Evolutionary conservation across 495 filamentous ascomycete species (phyloP), one percentile per base, ranked within the genome.

Genomic region (Penicillium manginii): DNA sequence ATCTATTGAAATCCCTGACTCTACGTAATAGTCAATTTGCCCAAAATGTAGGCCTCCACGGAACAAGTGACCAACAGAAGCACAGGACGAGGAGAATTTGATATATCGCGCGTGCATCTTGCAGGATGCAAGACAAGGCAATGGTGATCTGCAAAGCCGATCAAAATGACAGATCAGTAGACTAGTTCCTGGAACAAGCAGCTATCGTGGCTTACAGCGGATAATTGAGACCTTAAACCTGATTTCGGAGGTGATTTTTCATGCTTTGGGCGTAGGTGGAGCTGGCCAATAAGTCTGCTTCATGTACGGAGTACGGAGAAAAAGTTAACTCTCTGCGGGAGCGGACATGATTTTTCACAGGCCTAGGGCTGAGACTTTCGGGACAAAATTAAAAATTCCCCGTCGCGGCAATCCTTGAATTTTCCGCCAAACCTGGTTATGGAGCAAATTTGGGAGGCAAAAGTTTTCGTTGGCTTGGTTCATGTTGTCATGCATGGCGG

Each of bases 141-240:
- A 43, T 43, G 40, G 40, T 43, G 40, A 43, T 43, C 40, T 43
- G 40, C 40, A 43, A 43, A 17, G 40, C 7, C 40, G 40, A 43
- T 43, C 40, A n/a, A 43, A 17, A 17, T 43, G 40, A 43, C 17
- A 8, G 40, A 43, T 43, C 40, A 43, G 17, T 43, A n/a, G 17
- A 18, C 17, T 43, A 43, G 40, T 43, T 19, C 15, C 17, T 6
- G 4, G 15, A n/a, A 42, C 11, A 42, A 18, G 40, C 17, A 17
- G 6, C 8, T 17, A 43, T 17, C 5, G n/a, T 5, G 40, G 17
- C 7, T 4, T 6, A 17, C 4, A 19, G 40, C n/a, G 8, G 14
- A 43, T 19, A 17, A 43, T 8, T 43, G 5, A 0, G 17, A 43
- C 40, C 40, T 17, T 43, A 43, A 43, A 43, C 40, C 40, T n/a